Percentiles rank a stretch among this genome's conserved stretches.
phyloP scores from a whole-genome alignment of 2,329 filamentous ascomycete species.

The Colletotrichum agaves region DNA sequence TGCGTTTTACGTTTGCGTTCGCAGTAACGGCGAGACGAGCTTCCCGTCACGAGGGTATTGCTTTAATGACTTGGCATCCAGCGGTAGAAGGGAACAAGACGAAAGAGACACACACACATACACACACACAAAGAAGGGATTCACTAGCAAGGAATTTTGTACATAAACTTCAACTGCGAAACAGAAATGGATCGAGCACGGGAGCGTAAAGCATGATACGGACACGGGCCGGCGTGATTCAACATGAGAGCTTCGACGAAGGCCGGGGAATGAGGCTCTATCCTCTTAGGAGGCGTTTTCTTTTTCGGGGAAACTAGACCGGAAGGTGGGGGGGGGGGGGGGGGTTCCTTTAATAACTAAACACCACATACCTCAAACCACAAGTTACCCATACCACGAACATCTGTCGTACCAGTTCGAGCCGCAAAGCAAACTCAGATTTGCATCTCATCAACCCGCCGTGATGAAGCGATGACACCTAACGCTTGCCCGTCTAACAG shows the following conservation, averaged over 20 bases:
- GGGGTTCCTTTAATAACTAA: background rate
- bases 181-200: constrained; percentile 37
- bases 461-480: too few species aligned
- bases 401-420: too few species aligned
- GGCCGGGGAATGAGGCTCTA: constrained; percentile 28
- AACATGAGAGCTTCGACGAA: constrained; percentile 47
- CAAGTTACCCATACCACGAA: too few species aligned
- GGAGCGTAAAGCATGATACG: constrained; percentile 37
- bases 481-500: too few species aligned
- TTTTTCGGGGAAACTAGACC: background rate
- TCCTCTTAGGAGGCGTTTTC: constrained; percentile 20
- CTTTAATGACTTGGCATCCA: background rate
- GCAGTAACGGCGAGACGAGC: background rate
- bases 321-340: background rate
- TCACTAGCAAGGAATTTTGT: constrained; percentile 37
- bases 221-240: constrained; percentile 44
- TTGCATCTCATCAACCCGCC: too few species aligned
- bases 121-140: constrained; percentile 9
- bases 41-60: background rate
- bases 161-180: constrained; percentile 39
- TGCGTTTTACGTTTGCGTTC: too few species aligned
- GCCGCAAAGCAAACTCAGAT: too few species aligned
- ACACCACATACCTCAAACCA: background rate
- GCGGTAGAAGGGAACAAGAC: too few species aligned
- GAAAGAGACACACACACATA: constrained; percentile 3